Evolutionary conservation across 2,329 filamentous ascomycete species (phyloP).

Genomic region (Endoconidiophora laricicola): DNA sequence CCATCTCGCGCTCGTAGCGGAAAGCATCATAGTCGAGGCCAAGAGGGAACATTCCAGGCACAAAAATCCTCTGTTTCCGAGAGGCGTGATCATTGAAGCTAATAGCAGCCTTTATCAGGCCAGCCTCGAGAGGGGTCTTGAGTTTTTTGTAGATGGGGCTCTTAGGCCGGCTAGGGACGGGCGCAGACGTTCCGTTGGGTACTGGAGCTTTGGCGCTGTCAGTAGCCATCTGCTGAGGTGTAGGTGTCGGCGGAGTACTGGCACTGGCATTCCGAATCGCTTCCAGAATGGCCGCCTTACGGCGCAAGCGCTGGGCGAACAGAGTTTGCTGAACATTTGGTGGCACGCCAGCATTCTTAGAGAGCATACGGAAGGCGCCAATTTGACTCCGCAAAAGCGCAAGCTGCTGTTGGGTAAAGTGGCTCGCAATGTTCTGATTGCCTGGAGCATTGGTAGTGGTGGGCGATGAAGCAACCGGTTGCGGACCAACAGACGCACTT

Average conservation of each 20-base stretch:
- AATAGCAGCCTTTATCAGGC: constrained; percentile 40
- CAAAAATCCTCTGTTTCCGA: constrained; percentile 59
- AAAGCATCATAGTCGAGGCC: constrained; percentile 78
- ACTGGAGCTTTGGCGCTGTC: constrained; percentile 8
- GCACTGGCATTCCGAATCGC: constrained; percentile 22
- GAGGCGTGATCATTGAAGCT: constrained; percentile 65
- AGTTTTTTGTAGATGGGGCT: constrained; percentile 51
- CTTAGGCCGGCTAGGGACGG: constrained; percentile 20
- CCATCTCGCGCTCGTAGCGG: constrained; percentile 70
- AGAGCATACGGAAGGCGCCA: constrained; percentile 74
- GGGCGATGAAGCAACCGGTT: constrained; percentile 10
- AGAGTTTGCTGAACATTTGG: constrained; percentile 65
- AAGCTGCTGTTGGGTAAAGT: constrained; percentile 67
- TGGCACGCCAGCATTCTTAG: constrained; percentile 74
- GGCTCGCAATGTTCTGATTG: constrained; percentile 24
- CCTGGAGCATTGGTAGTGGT: constrained; percentile 16
- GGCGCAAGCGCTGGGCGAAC: constrained; percentile 56
- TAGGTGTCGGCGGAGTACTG: constrained; percentile 3
- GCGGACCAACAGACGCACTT: constrained; percentile 1
- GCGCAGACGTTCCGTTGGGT: constrained; percentile 16
- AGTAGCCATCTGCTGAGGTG: constrained; percentile 18
- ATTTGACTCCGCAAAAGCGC: constrained; percentile 71
- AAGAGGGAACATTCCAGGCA: constrained; percentile 76
- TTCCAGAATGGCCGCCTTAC: constrained; percentile 28
- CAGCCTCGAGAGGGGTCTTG: constrained; percentile 51